Evolutionary conservation across 2,329 filamentous ascomycete species (phyloP), one percentile per base, ranked within the genome.

Genomic region (Alternaria incomplexa): DNA sequence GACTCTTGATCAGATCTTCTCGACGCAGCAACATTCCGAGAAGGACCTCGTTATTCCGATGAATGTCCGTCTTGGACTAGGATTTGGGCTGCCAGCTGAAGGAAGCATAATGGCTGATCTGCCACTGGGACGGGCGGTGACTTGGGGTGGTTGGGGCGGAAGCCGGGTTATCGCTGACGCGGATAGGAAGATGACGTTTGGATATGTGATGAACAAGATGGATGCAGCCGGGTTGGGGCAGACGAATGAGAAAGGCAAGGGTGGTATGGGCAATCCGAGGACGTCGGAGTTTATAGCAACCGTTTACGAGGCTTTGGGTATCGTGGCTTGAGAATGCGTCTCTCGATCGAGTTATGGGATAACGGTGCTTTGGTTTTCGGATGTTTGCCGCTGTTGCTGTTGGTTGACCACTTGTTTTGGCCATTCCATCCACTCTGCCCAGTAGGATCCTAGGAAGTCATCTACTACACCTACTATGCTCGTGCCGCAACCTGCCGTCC

Each of bases 141-240:
- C 54, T n/a, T 72, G 70, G 70, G 66, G 64, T 8, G 69, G 69
- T 2, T 72, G 64, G 66, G 69, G 68, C 7, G 70, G 70, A 2
- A 65, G 62, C 22, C 47, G 65, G 17, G 63, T 55, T 10, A 26
- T 71, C 1, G 63, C 64, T 32, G 70, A 71, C 51, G 61, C 65
- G 6, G 70, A 67, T 3, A 45, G 68, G 5, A 54, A 54, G 10
- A 11, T 72, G 23, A 70, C 66, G 6, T 56, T 72, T 36, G 44
- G 55, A 1, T 72, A 72, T 52, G 47, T 66, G 17, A 71, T 72
- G 70, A 72, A 72, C 10, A 69, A 68, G 53, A 72, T 72, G 67
- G 56, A 50, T 2, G 52, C 40, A 46, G 59, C 46, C 3, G 62
- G 50, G 0, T 1, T 66, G 30, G 58, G 61, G 6, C 58, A 45